Evolutionary conservation across 2,329 filamentous ascomycete genomes (phyloP), one percentile per base, ranked within the genome.

Genomic region (Curvularia verruculosa): DNA sequence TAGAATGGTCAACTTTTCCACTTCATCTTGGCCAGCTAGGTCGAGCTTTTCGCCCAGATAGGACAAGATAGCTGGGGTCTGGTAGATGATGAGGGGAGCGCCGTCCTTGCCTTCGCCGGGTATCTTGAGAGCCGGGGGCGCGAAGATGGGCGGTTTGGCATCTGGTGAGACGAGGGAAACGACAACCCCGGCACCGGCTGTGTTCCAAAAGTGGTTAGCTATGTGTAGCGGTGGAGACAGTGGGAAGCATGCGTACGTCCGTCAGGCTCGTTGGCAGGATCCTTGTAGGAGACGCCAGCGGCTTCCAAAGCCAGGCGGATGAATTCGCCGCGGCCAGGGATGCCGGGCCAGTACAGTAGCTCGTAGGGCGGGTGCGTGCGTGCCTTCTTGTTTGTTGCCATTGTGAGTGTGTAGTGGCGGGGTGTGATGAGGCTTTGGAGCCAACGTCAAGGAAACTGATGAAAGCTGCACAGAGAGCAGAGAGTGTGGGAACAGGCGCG

Each of bases 291-390:
- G 1, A 84, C 84, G 18, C 83, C 83, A 19, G 85, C 82, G 50
- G 89, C 89, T 77, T 93, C 90, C 63, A 94, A 85, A 15, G 83
- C 82, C 10, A 94, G 83, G 21, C 90, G 89, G 70, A 92, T 78
- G 73, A 86, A 85, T 72, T 94, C 90, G 59, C 87, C 90, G 47
- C 90, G 88, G 39, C 90, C 90, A 31, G 90, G 90, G 9, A 91
- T 78, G 18, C 75, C 76, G 18, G 88, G 88, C 84, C 88, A 90
- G 82, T 92, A 92, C 70, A 90, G 80, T 55, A 90, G 83, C 62
- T 87, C 80, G 71, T 89, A 90, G 0, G 81, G 78, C 52, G 69
- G 78, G 54, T 71, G 75, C 59, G 69, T 70, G 50, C 62, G 64
- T 28, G 62, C 61, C 51, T 67, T 70, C 54, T 72, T 70, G 58